These are phyloP conservation scores for Metschnikowia kunwiensis DNA, from an alignment of 805 yeast species.

Conservation along the genomic window DNA sequence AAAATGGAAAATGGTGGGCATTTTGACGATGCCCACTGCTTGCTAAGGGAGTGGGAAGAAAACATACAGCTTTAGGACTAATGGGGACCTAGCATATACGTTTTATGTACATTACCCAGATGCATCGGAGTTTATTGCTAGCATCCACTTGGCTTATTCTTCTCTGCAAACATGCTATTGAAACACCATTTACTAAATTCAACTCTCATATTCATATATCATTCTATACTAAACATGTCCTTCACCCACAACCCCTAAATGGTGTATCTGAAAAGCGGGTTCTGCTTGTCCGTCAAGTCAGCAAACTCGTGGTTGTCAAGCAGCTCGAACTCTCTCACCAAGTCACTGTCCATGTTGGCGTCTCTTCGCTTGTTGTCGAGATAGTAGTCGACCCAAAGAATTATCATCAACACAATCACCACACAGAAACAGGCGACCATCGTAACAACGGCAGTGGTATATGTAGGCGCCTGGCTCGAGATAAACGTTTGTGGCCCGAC, in stretches of 20 bases:
- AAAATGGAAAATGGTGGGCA: neutral
- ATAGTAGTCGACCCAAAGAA: slow-evolving; percentile 26
- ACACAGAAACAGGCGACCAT: slow-evolving; percentile 37
- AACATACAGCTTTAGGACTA: no score
- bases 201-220: no score
- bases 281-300: slow-evolving; percentile 54
- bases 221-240: no score
- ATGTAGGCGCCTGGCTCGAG: slow-evolving; percentile 41
- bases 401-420: slow-evolving; percentile 24
- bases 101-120: no score
- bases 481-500: slow-evolving; percentile 54
- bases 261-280: slow-evolving; percentile 51
- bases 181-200: no score
- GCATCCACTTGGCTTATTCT: no score
- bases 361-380: slow-evolving; percentile 40
- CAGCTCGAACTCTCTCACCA: slow-evolving; percentile 23
- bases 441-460: slow-evolving; percentile 38
- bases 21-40: neutral
- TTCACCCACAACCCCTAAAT: slow-evolving; percentile 4
- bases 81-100: no score
- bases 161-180: no score
- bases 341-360: slow-evolving; percentile 16
- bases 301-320: slow-evolving; percentile 45
- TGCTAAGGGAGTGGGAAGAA: neutral
- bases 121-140: no score